Conservation (phyloP, 2,329 filamentous ascomycete genomes). For the Monosporascus sp. region DNA sequence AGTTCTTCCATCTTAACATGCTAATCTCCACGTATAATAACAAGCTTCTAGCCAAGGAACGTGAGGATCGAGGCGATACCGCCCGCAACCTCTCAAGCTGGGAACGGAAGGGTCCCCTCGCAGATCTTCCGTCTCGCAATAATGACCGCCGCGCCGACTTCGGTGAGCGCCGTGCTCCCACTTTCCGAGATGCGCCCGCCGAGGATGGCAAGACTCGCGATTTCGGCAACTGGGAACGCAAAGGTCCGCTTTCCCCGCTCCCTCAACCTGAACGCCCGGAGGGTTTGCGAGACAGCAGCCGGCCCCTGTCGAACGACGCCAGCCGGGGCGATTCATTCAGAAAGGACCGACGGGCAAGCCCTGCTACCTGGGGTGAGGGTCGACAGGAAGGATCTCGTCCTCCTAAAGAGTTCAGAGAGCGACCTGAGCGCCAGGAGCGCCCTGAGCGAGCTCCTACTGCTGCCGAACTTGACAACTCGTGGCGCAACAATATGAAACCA, state of each 20-base stretch:
- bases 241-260: slow-evolving; percentile 77
- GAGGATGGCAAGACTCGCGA: slow-evolving; percentile 76
- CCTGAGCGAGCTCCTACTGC: slow-evolving; percentile 73
- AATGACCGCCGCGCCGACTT: slow-evolving; percentile 45
- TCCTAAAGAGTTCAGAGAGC: slow-evolving; percentile 70
- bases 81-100: slow-evolving; percentile 81
- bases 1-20: slow-evolving; percentile 35
- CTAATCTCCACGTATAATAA: slow-evolving; percentile 28
- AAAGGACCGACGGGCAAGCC: slow-evolving; percentile 61
- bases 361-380: slow-evolving; percentile 71
- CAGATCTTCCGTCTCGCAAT: slow-evolving; percentile 51
- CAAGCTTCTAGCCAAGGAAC: slow-evolving; percentile 68
- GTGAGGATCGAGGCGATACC: slow-evolving; percentile 56
- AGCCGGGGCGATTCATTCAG: slow-evolving; percentile 53
- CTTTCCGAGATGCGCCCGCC: slow-evolving; percentile 59
- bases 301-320: slow-evolving; percentile 51
- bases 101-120: slow-evolving; percentile 86
- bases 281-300: slow-evolving; percentile 50
- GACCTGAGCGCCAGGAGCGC: slow-evolving; percentile 48
- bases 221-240: slow-evolving; percentile 90
- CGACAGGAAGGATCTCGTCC: slow-evolving; percentile 73
- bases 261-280: slow-evolving; percentile 45
- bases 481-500: slow-evolving; percentile 88
- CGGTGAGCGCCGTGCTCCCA: slow-evolving; percentile 60
- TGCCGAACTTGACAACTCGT: slow-evolving; percentile 88